Evolutionary conservation across 225 moss, liverwort and hornwort species (phyloP).

Genomic region (Sphagnum tenellum): DNA sequence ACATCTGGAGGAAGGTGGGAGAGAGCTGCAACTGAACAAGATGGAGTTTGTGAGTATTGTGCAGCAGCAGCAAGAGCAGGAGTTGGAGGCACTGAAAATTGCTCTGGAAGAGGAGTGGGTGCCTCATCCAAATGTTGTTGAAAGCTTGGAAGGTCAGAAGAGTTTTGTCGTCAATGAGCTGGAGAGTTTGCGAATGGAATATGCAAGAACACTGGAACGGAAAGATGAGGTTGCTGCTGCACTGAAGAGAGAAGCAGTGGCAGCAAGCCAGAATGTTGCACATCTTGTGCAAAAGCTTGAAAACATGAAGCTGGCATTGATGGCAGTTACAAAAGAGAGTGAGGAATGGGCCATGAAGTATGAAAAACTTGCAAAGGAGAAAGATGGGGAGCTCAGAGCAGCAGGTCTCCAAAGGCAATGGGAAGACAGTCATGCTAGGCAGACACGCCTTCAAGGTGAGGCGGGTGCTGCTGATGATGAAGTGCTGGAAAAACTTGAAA

Average conservation of each 20-base stretch:
- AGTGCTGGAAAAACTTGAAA: constrained; percentile 64
- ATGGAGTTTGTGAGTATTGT: too few relatives aligned
- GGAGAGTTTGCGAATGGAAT: constrained; percentile 25
- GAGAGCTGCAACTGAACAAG: background rate
- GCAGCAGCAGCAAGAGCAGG: constrained; percentile 31
- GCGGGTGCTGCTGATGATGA: constrained; percentile 59
- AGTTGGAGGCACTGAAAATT: constrained; percentile 39
- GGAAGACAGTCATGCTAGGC: constrained; percentile 35
- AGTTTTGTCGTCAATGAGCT: constrained; percentile 27
- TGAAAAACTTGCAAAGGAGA: constrained; percentile 29
- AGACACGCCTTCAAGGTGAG: constrained; percentile 55
- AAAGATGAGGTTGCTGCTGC: constrained; percentile 26
- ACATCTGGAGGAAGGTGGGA: constrained; percentile 9
- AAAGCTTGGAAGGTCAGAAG: constrained; percentile 37
- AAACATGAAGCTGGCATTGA: constrained; percentile 19
- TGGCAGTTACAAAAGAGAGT: constrained; percentile 26
- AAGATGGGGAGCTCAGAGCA: constrained; percentile 24
- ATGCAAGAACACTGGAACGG: constrained; percentile 12
- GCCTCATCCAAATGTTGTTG: constrained; percentile 13
- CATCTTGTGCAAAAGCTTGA: constrained; percentile 48
- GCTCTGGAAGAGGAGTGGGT: constrained; percentile 19
- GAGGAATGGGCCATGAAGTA: constrained; percentile 18
- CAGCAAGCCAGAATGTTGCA: constrained; percentile 12
- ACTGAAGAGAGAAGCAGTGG: constrained; percentile 15
- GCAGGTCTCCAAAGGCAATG: constrained; percentile 19